Evolutionary conservation across 164 flowering plant species (phyloP).

Genomic region (Aristolochia fimbriata): DNA sequence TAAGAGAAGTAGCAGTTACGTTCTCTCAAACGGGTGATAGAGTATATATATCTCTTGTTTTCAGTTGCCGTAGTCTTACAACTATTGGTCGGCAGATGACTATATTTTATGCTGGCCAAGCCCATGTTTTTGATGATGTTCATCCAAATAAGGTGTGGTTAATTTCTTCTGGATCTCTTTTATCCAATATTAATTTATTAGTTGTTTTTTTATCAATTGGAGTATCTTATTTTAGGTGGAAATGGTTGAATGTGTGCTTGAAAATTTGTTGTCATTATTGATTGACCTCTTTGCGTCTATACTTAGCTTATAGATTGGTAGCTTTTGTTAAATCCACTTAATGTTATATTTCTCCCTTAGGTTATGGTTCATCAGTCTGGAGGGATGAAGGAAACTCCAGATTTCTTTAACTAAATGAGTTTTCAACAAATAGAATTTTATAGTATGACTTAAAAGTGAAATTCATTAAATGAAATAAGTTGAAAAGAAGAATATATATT

Average conservation of each 20-base stretch:
- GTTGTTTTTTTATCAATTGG: no score
- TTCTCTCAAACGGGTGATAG: not conserved
- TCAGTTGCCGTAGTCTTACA: constrained; percentile 42
- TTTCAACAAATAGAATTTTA: no score
- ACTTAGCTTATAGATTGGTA: not conserved
- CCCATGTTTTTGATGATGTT: constrained; percentile 94
- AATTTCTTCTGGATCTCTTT: not conserved
- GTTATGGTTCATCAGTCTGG: no score
- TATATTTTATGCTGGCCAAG: constrained; percentile 90
- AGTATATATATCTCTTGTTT: not conserved
- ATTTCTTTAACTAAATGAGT: no score
- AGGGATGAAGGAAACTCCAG: no score
- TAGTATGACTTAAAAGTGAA: no score
- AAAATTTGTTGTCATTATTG: not conserved
- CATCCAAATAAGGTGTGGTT: constrained; percentile 71
- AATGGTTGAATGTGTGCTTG: not conserved
- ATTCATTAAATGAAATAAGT: no score
- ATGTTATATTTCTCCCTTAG: not conserved
- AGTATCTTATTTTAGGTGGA: not conserved
- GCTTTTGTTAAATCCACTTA: no score
- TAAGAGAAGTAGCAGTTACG: no score
- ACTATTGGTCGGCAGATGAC: constrained; percentile 75
- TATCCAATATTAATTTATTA: no score
- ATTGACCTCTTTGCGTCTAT: not conserved
- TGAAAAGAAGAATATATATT: no score